Evolutionary conservation across 2,329 filamentous ascomycete genomes (phyloP), one percentile per base, ranked within the genome.

Genomic region (Ilyonectria mors-panacis): DNA sequence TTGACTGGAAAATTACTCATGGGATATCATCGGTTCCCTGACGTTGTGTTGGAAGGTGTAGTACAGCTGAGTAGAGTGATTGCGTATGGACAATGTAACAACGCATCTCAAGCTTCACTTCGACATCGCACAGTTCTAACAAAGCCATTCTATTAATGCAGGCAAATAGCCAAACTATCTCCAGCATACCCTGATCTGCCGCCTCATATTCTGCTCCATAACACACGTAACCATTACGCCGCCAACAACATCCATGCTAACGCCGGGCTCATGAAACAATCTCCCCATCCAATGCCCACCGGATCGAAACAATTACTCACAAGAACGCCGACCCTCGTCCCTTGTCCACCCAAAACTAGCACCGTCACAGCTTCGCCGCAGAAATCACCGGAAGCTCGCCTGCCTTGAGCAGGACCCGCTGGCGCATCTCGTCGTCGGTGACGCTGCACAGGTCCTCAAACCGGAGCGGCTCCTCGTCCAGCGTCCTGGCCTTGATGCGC

Each of bases 401-500:
- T 17, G 74, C 73, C 60, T 76, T 73, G 19, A 63, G 71, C 39
- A 75, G 71, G 45, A 87, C 79, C 65, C 82, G 77, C 58, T 78
- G 75, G 63, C 78, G 75, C 21, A 89, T 78, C 47, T 85, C 81
- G 26, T 83, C 82, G 19, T 84, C 81, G 1, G 75, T 80, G 48
- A 83, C 82, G n/a, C 81, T 77, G 61, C 79, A 82, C 68, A 90
- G 68, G 28, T 71, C 73, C 17, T 78, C 79, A 44, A 86, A 82
- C 21, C 83, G 78, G n/a, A 88, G 74, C 19, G 78, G 75, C 26
- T 76, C 77, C 77, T 89, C 87, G 68, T 85, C 75, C 50, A 88
- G 72, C 2, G 84, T 87, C 80, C 82, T 87, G 6, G 87, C 85
- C 73, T 81, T 82, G 62, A 91, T 79, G 37, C 70, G 80, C 15